Evolutionary conservation across 495 filamentous ascomycete genomes (phyloP), one percentile per base, ranked within the genome.

Genomic region (Podospora fimiseda): DNA sequence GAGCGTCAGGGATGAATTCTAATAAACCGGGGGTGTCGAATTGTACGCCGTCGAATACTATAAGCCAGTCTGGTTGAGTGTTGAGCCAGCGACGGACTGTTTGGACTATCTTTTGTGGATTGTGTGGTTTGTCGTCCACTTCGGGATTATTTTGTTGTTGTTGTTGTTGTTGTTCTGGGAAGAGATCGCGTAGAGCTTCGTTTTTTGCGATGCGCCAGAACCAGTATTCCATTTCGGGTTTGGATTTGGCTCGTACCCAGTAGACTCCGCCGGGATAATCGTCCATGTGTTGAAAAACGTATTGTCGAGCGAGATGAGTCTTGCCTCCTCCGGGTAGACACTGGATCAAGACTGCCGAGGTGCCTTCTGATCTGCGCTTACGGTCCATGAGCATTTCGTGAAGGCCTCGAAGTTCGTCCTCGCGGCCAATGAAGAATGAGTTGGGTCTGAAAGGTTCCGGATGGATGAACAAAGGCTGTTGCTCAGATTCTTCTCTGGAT

Each of bases 241-340:
- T 66, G 9, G 80, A 82, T 59, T 85, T 86, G 9, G 87, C 83
- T 49, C 83, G 77, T 24, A 92, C 76, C 88, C 88, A 93, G 60
- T 90, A 93, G 18, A 90, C 76, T 5, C 88, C 88, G 1, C 86
- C 88, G 0, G 78, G 79, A 57, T 84, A 93, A 58, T 82, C 74
- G 9, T 77, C 74, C 16, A 74, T 77, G 51, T 88, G 80, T 20
- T 74, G 70, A 49, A 87, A 89, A 46, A 90, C 85, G 58, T 91
- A 93, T 66, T 93, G 78, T 6, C 88, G 76, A 30, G 86, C 87
- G n/a, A 92, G 70, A 63, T 91, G 87, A 0, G 86, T 86, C 67
- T 93, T 93, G 18, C 88, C 88, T 1, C 81, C 81, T 13, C 88
- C 88, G n/a, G 88, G 82, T 24, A 87, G 79, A 42, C 84, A 84